Conservation (phyloP, 768 basidiomycete genomes). For the Pulveroboletus sp. region DNA sequence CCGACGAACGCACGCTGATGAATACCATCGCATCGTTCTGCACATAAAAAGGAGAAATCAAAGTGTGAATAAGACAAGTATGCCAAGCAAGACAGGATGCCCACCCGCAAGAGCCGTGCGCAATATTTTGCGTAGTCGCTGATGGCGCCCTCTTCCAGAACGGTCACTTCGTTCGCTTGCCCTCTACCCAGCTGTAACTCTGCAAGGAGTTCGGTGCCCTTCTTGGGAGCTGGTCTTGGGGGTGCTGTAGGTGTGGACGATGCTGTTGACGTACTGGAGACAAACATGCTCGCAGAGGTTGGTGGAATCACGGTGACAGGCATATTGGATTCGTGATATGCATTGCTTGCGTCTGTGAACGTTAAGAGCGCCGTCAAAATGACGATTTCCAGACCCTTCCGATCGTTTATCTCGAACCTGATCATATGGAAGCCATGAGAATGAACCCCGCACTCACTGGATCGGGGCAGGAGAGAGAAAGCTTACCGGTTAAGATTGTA, state of each 20-base stretch:
- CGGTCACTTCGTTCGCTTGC: slow-evolving; percentile 70
- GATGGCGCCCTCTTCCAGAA: slow-evolving; percentile 59
- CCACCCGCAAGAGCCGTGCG: slow-evolving; percentile 52
- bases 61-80: neutral
- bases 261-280: neutral
- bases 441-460: neutral
- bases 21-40: slow-evolving; percentile 82
- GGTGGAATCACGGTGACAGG: slow-evolving; percentile 7
- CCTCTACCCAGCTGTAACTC: slow-evolving; percentile 65
- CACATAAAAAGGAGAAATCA: neutral
- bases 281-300: neutral
- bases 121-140: slow-evolving; percentile 71
- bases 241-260: slow-evolving; percentile 40
- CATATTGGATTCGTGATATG: slow-evolving; percentile 38
- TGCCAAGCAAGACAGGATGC: slow-evolving; percentile 20
- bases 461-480: no score
- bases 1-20: slow-evolving; percentile 63
- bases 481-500: slow-evolving; percentile 75
- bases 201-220: slow-evolving; percentile 62
- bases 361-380: slow-evolving; percentile 72
- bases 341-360: slow-evolving; percentile 67
- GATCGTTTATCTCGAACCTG: slow-evolving; percentile 81
- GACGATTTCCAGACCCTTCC: slow-evolving; percentile 82
- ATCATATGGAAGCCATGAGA: neutral
- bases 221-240: slow-evolving; percentile 59